Conservation (phyloP, 805 yeast species). For the Yarrowia osloensis region DNA sequence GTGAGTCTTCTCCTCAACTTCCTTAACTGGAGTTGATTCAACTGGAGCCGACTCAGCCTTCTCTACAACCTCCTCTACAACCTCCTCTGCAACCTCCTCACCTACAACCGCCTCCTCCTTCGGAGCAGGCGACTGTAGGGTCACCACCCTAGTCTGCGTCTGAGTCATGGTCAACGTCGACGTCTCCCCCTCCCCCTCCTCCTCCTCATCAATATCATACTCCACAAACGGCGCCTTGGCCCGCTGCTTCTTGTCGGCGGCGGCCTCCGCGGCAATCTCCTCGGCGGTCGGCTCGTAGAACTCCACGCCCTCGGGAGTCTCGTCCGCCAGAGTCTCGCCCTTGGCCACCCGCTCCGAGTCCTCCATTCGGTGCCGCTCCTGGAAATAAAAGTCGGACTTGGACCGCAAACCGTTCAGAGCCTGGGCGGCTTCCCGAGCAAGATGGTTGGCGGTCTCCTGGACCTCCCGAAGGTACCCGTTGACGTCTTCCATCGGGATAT, state of each 20-base stretch:
- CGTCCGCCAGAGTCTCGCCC: slow-evolving; percentile 37
- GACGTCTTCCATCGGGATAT: slow-evolving; percentile 45
- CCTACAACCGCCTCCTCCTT: neutral
- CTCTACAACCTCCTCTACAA: neutral
- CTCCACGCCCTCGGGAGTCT: slow-evolving; percentile 37
- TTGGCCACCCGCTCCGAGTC: slow-evolving; percentile 33
- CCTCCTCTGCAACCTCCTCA: too few species aligned
- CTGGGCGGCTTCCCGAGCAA: slow-evolving; percentile 50
- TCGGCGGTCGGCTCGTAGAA: slow-evolving; percentile 37
- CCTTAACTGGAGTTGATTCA: too few species aligned
- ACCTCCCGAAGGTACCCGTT: slow-evolving; percentile 46
- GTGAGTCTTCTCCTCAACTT: neutral
- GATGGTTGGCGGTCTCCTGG: slow-evolving; percentile 48
- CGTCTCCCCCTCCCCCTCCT: slow-evolving; percentile 29
- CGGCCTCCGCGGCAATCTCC: slow-evolving; percentile 29
- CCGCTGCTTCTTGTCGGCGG: slow-evolving; percentile 26
- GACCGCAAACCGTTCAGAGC: slow-evolving; percentile 38
- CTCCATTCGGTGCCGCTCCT: slow-evolving; percentile 33
- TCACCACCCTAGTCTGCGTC: slow-evolving; percentile 24
- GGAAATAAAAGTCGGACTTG: slow-evolving; percentile 36
- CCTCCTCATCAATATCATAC: slow-evolving; percentile 28
- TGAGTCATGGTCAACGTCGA: neutral
- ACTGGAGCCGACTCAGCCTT: slow-evolving; percentile 8
- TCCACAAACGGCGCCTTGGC: slow-evolving; percentile 31
- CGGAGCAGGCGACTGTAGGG: too few species aligned